A percentile compares a stretch with the other conserved stretches of the same genome.
phyloP scores from a whole-genome alignment of 2,329 filamentous ascomycete species.

The Neofusicoccum ribis region DNA sequence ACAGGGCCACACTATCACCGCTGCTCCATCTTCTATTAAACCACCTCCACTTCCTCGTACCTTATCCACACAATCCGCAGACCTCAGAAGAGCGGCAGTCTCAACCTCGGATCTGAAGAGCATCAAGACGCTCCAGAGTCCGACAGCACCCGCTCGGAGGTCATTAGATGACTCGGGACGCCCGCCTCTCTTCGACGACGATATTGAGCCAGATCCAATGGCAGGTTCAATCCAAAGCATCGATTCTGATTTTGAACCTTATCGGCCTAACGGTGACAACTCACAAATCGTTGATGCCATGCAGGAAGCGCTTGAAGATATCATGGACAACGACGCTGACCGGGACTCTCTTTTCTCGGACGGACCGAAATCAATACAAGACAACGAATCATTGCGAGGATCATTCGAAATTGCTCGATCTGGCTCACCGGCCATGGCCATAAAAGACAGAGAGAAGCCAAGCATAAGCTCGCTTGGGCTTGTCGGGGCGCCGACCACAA shows the following conservation, averaged over 20 bases:
- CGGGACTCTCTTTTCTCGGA: conserved; percentile 66
- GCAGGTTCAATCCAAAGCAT: conserved; percentile 77
- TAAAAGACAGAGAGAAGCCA: conserved; percentile 63
- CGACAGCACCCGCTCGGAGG: conserved; percentile 54
- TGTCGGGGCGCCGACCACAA: conserved; percentile 81
- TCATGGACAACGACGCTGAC: conserved; percentile 76
- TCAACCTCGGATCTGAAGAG: conserved; percentile 62
- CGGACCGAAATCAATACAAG: conserved; percentile 53
- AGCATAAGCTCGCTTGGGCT: conserved; percentile 90
- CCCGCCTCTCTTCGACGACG: conserved; percentile 75
- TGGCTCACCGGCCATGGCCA: conserved; percentile 44
- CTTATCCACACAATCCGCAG: conserved; percentile 48
- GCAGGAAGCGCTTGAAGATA: conserved; percentile 87
- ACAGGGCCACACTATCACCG: background rate
- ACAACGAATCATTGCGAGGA: conserved; percentile 62
- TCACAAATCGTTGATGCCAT: conserved; percentile 86
- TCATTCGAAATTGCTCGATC: conserved; percentile 59
- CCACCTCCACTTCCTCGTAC: conserved; percentile 43
- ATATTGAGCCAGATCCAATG: conserved; percentile 72
- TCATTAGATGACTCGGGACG: conserved; percentile 69
- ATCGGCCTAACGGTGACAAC: conserved; percentile 58
- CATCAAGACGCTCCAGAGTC: conserved; percentile 47
- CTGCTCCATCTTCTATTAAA: conserved; percentile 35
- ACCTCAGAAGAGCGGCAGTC: conserved; percentile 60
- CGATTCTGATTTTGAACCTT: conserved; percentile 65